These are phyloP conservation scores for Boletus tylopilopsis DNA, from an alignment of 768 basidiomycete species.

Conservation along the genomic window DNA sequence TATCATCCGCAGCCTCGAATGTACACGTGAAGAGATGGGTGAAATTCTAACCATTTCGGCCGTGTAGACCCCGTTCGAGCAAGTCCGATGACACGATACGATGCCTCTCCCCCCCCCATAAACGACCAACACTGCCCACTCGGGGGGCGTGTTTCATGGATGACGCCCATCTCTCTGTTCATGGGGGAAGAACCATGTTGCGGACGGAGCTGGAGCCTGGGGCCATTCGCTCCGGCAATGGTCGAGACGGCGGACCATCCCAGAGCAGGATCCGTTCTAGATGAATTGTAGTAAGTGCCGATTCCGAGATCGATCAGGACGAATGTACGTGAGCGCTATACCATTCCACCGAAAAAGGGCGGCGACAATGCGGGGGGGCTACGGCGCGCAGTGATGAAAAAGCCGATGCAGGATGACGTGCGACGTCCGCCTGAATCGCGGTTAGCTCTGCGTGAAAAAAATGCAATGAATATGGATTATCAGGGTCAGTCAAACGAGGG, in stretches of 20 bases:
- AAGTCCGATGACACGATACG: constrained; percentile 8
- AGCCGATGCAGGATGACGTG: constrained; percentile 66
- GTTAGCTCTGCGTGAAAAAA: constrained; percentile 40
- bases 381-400: constrained; percentile 41
- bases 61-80: constrained; percentile 28
- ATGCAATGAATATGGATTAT: constrained; percentile 40
- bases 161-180: constrained; percentile 12
- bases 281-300: constrained; percentile 56
- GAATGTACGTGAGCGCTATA: constrained; percentile 59
- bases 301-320: constrained; percentile 55
- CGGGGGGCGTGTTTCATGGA: constrained; percentile 7
- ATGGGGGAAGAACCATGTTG: constrained; percentile 13
- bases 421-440: constrained; percentile 43
- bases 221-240: constrained; percentile 34
- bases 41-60: constrained; percentile 28
- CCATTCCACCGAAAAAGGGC: constrained; percentile 64
- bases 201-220: constrained; percentile 9
- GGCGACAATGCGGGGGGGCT: constrained; percentile 53
- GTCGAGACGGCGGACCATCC: constrained; percentile 52
- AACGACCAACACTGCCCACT: constrained; percentile 11
- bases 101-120: background rate
- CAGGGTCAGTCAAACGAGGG: constrained; percentile 25
- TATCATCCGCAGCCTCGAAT: constrained; percentile 38
- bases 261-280: constrained; percentile 64
- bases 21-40: constrained; percentile 38